A percentile compares a stretch with the other conserved stretches of the same genome.
phyloP scores from a whole-genome alignment of 805 yeast species.

The Suhomyces vadensis region DNA sequence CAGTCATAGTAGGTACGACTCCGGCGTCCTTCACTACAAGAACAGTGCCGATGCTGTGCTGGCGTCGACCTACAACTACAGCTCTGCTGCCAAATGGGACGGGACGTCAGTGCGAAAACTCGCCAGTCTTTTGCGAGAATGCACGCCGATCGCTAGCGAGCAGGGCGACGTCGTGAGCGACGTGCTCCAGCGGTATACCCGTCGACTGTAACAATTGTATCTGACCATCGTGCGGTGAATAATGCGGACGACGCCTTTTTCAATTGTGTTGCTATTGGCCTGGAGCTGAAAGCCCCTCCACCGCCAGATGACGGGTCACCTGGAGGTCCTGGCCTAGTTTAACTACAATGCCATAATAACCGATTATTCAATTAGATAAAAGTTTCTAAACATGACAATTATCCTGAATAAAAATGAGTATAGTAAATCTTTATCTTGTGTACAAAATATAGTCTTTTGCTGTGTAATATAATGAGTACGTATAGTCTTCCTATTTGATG shows the following conservation, averaged over 20 bases:
- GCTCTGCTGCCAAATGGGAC: constrained; percentile 48
- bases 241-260: neutral
- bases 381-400: too few species aligned
- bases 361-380: too few species aligned
- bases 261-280: neutral
- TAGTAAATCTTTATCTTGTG: too few species aligned
- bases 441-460: too few species aligned
- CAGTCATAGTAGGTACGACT: constrained; percentile 30
- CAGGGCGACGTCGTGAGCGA: neutral
- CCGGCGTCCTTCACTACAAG: constrained; percentile 38
- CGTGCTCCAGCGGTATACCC: neutral
- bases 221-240: constrained; percentile 4
- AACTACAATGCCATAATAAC: too few species aligned
- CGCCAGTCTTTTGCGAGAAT: constrained; percentile 48
- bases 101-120: constrained; percentile 42
- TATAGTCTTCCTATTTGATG: too few species aligned
- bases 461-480: too few species aligned
- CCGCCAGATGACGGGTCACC: too few species aligned
- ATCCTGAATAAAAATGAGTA: too few species aligned
- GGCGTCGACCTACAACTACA: constrained; percentile 46
- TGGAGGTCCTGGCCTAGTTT: too few species aligned
- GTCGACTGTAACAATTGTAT: constrained; percentile 7
- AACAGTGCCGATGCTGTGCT: constrained; percentile 25
- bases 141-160: constrained; percentile 13
- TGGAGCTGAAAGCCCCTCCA: too few species aligned